Conservation (phyloP, 2,329 filamentous ascomycete genomes). For the Gaeumannomyces tritici region DNA sequence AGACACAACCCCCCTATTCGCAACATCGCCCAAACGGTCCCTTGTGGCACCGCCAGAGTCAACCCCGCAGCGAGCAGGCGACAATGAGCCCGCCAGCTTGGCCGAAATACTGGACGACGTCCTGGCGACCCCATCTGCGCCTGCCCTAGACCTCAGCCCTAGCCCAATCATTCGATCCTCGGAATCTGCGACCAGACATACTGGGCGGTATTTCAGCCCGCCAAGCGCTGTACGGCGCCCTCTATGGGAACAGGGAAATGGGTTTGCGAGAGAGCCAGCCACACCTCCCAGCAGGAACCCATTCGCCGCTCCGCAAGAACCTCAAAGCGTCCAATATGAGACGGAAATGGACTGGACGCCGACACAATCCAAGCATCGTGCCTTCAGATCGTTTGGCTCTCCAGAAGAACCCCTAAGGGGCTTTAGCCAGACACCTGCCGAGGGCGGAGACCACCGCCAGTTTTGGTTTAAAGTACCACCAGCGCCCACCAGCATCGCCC, state of each 20-base stretch:
- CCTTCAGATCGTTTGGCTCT: constrained; percentile 37
- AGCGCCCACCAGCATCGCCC: constrained; percentile 57
- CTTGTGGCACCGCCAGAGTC: background rate
- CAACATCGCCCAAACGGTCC: constrained; percentile 11
- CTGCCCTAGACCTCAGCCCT: background rate
- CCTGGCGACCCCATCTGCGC: constrained; percentile 15
- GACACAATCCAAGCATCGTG: constrained; percentile 44
- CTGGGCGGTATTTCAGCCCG: background rate
- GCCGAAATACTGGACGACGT: constrained; percentile 39
- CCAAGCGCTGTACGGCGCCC: background rate
- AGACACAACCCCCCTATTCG: constrained; percentile 49
- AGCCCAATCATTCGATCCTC: background rate
- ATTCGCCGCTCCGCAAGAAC: background rate
- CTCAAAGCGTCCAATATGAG: constrained; percentile 20
- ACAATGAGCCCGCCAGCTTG: constrained; percentile 28
- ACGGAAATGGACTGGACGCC: constrained; percentile 71
- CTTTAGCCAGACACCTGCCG: constrained; percentile 36
- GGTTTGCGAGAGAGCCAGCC: background rate
- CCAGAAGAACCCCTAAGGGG: constrained; percentile 27
- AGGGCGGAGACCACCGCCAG: constrained; percentile 32
- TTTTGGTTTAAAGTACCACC: constrained; percentile 65
- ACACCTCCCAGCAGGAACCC: background rate
- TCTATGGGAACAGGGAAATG: background rate
- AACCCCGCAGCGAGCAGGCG: background rate
- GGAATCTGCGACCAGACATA: background rate